Percentiles rank a stretch among this genome's conserved stretches.
Evolutionary conservation across 2,329 filamentous ascomycete species (phyloP).

Genomic region (Aspergillus proliferans): DNA sequence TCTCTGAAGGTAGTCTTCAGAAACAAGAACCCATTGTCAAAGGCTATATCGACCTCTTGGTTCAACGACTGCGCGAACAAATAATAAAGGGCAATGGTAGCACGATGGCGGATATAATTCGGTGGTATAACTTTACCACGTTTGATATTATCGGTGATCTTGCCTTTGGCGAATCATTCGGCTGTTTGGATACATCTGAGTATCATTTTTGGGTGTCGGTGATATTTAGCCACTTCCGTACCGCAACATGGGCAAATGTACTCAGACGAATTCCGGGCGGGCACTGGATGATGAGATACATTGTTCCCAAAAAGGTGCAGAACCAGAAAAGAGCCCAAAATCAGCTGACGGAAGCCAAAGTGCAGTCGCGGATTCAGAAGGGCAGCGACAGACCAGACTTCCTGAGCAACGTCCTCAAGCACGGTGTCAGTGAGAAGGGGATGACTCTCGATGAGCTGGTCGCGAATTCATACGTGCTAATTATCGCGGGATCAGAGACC

Average conservation of each 20-base stretch:
- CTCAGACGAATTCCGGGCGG: not conserved
- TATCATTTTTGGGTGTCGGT: constrained; percentile 6
- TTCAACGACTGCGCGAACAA: constrained; percentile 2
- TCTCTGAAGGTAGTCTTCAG: constrained; percentile 14
- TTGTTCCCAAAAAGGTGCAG: not conserved
- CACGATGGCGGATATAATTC: constrained; percentile 2
- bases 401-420: constrained; percentile 9
- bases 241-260: not conserved
- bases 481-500: constrained; percentile 42
- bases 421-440: constrained; percentile 9
- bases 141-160: constrained; percentile 1
- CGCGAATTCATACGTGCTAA: constrained; percentile 10
- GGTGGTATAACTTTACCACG: constrained; percentile 6
- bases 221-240: not conserved
- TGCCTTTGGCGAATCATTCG: constrained; percentile 5
- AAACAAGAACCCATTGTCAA: constrained; percentile 20
- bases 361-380: not conserved
- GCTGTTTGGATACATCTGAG: constrained; percentile 2
- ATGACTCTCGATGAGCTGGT: constrained; percentile 9
- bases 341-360: not conserved
- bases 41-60: constrained; percentile 13
- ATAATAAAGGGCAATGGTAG: not conserved
- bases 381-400: not conserved
- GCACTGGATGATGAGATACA: not conserved
- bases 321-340: not conserved